Base-by-base conservation (phyloP, 2,329 filamentous ascomycete species). In the Colletotrichum sp. region DNA sequence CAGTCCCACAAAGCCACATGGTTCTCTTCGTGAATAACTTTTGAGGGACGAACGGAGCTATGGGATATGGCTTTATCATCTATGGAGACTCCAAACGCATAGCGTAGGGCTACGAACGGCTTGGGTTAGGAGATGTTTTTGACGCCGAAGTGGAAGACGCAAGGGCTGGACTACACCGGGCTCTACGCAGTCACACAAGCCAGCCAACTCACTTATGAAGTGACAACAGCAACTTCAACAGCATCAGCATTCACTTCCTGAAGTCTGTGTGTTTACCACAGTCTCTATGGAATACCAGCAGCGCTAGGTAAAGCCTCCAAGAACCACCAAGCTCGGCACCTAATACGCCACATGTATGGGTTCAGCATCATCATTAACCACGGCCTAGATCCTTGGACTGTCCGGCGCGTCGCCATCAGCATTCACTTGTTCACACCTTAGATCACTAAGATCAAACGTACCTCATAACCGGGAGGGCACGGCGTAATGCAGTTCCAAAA, bases 381-480 rank as follows among this genome's bases (percentile, higher is more conserved):
- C 36, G 36, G 6, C 52, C 52, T 8, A 56, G 1, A 56, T 56
- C 52, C 18, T 56, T 56, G 10, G 18, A 22, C 52, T 56, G 5
- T 13, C 15, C 52, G n/a, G 2, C 52, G 25, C 3, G 52, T 55
- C 10, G 25, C 52, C 3, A 56, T 56, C 25, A 56, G 22, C 52
- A 56, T 22, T 56, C 2, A 56, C n/a, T 56, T 27, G 9, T 27
- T 22, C 52, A 56, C 10, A 15, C 22, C n/a, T 22, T 2, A 56
- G 22, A 0, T 56, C 52, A 18, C 22, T 56, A 9, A n/a, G 25
- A 22, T 2, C 52, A 56, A 27, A 56, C 52, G 22, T 56, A 56
- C 52, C 52, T 56, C 52, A 56, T 78, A 78, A 78, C 78, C 64
- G 81, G 72, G 64, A 79, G 77, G 39, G 77, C 66, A 68, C 30